Percentiles rank a stretch among this genome's conserved stretches.
phyloP scores from a whole-genome alignment of 2,329 filamentous ascomycete species.

The Aspergillus piperis region DNA sequence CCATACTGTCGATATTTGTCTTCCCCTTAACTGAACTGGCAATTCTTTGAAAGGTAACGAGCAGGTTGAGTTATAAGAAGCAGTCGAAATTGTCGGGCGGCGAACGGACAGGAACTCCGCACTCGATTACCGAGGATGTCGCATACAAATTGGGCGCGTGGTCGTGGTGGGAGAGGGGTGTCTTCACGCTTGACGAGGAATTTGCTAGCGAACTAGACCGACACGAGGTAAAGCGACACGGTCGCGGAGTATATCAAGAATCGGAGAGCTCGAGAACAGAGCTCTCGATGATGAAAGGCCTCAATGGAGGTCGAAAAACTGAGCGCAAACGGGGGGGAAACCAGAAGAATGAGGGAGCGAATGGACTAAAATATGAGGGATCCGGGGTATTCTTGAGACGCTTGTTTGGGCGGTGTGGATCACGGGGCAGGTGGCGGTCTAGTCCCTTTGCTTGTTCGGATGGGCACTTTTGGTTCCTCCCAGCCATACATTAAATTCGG shows the following conservation, averaged over 20 bases:
- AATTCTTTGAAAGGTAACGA: neutral
- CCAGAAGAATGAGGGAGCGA: neutral
- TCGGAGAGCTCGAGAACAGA: neutral
- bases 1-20: slow-evolving; percentile 29
- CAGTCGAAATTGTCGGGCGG: neutral
- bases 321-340: neutral
- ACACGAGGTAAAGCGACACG: neutral
- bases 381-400: slow-evolving; percentile 10
- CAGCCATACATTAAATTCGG: neutral
- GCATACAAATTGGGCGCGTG: slow-evolving; percentile 19
- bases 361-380: neutral
- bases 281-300: neutral
- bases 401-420: slow-evolving; percentile 26
- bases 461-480: neutral
- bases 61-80: too few relatives aligned
- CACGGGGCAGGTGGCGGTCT: slow-evolving; percentile 16
- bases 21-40: slow-evolving; percentile 13
- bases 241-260: neutral
- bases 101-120: neutral
- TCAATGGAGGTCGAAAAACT: neutral
- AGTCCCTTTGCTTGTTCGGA: slow-evolving; percentile 1
- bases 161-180: slow-evolving; percentile 2
- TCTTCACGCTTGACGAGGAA: neutral
- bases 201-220: neutral
- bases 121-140: slow-evolving; percentile 15